Base-by-base conservation (phyloP, 306 rosid species). In the Arachis hypogaea region DNA sequence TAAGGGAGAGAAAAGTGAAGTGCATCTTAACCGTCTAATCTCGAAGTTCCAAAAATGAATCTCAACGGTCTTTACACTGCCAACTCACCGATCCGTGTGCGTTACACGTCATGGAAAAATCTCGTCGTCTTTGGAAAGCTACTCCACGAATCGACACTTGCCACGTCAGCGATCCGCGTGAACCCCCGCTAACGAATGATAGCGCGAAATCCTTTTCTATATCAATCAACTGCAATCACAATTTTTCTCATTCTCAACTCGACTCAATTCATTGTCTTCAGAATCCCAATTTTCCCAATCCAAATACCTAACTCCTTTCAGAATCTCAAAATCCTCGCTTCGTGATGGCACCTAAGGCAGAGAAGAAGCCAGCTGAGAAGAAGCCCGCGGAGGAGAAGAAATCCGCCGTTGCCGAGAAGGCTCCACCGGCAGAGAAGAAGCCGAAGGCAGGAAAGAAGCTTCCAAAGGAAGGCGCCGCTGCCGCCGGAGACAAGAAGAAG, bases 361-460 rank as follows among this genome's bases (percentile, higher is more conserved):
- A 90, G 77, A 90, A 89, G 78, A 85, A 89, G 85, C 87, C 85
- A 0, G 89, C 87, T 0, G 88, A 84, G 83, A 84, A 86, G 83
- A 86, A 86, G 9, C 96, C 96, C 0, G 88, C 85, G 0, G 96
- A 90, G 69, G 91, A 86, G 84, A 89, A 85, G 81, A 89, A 89
- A 9, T 54, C 90, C 0, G 70, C 89, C 0, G 87, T 77, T 3
- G 96, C 88, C 0, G 92, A 90, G 82, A 90, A 87, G 47, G 89
- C 86, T 0, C 96, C 89, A 0, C 92, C 92, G 5, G 96, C 89
- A 0, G 92, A 89, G 85, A 89, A 89, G 86, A 89, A 87, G 71
- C 96, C 89, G 0, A 89, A 87, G 86, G 92, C 92, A 3, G 96
- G 96, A 0, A 90, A 90, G 89, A 90, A 90, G 84, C 89, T 90